Conservation (phyloP, 2,329 filamentous ascomycete species). For the Fusarium chaquense region DNA sequence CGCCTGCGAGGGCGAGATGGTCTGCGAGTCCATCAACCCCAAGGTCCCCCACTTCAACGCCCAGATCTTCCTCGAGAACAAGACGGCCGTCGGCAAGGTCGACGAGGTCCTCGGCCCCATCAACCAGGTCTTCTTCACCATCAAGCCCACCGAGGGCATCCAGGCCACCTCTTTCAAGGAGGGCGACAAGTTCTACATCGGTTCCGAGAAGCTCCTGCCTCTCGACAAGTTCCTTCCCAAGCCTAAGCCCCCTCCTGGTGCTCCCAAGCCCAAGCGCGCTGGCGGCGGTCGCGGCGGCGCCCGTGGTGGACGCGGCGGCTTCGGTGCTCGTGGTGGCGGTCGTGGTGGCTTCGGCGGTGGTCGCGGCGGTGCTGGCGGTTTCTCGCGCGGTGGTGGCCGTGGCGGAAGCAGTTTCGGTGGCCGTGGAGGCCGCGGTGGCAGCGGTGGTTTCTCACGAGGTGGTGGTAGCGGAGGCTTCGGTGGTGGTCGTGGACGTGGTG, state of each 20-base stretch:
- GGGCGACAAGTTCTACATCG: conserved; percentile 98
- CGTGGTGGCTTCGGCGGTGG: conserved; percentile 55
- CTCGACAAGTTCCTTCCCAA: conserved; percentile 97
- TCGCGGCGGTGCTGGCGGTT: conserved; percentile 42
- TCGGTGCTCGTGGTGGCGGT: conserved; percentile 49
- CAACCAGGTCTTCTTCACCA: conserved; percentile 98
- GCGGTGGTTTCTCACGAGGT: conserved; percentile 43
- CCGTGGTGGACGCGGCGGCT: conserved; percentile 53
- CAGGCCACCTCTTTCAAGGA: conserved; percentile 93
- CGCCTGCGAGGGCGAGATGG: conserved; percentile 96
- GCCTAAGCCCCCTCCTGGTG: conserved; percentile 80
- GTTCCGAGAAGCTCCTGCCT: conserved; percentile 91
- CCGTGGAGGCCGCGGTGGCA: conserved; percentile 43
- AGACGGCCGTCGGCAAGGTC: conserved; percentile 94
- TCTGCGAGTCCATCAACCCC: conserved; percentile 93
- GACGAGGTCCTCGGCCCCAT: conserved; percentile 98
- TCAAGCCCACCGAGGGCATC: conserved; percentile 97
- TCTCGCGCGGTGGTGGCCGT: conserved; percentile 49
- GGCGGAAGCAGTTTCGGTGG: conserved; percentile 36
- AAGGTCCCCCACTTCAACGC: conserved; percentile 99
- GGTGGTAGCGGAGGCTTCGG: conserved; percentile 46
- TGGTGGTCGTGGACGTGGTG: conserved; percentile 48
- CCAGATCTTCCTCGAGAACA: conserved; percentile 98
- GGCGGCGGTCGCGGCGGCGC: conserved; percentile 60
- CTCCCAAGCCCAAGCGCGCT: conserved; percentile 72